Conservation (phyloP, 179 eudicot genomes). For the Camellia oleifera region DNA sequence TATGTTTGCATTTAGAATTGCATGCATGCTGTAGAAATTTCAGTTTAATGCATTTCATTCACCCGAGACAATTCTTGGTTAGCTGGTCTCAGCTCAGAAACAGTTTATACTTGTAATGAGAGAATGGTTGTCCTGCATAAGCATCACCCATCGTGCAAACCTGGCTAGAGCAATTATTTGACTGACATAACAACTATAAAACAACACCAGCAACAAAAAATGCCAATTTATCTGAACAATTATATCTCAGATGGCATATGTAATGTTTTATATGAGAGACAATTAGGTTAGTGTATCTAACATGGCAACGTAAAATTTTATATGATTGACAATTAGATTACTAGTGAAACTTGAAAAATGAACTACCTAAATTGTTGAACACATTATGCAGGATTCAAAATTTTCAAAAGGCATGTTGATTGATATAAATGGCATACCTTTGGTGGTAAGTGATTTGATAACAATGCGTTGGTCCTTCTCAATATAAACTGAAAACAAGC, state of each 20-base stretch:
- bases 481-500: constrained; percentile 75
- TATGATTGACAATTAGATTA: neutral
- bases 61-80: neutral
- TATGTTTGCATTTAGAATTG: neutral
- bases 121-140: neutral
- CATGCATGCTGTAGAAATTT: neutral
- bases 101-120: neutral
- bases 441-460: constrained; percentile 98
- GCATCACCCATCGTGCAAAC: neutral
- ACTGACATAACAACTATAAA: neutral
- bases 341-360: neutral
- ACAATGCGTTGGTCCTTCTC: constrained; percentile 92
- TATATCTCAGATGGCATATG: neutral
- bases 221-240: neutral
- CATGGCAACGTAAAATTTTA: neutral
- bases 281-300: neutral
- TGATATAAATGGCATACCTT: constrained; percentile 52
- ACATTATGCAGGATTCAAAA: constrained; percentile 8
- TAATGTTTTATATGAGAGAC: neutral
- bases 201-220: neutral
- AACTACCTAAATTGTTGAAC: neutral
- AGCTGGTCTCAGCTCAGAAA: neutral
- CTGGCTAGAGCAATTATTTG: neutral
- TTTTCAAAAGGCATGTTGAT: neutral
- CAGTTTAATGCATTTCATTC: neutral